phyloP scores from a whole-genome alignment of 2,329 filamentous ascomycete species.

The Lecanicillium sp. region DNA sequence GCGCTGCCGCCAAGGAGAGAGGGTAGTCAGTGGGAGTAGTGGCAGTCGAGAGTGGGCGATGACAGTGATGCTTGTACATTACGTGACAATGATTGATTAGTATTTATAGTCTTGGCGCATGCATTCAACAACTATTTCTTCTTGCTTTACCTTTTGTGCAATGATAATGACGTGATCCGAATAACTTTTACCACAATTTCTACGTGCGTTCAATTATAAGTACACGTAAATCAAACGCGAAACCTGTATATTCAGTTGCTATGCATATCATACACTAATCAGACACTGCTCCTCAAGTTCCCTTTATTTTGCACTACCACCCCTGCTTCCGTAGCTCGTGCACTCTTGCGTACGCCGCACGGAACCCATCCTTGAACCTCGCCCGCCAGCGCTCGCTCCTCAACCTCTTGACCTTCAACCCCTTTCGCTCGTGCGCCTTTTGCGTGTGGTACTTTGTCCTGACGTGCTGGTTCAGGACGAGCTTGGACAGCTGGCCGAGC shows the following conservation, averaged over 20 bases:
- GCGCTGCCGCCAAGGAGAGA: constrained; percentile 31
- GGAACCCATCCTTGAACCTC: constrained; percentile 65
- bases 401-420: constrained; percentile 71
- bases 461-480: constrained; percentile 50
- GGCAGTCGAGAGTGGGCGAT: too few species aligned
- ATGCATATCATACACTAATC: constrained; percentile 10
- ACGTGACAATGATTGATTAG: too few species aligned
- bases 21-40: constrained; percentile 35
- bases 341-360: constrained; percentile 56
- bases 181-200: too few species aligned
- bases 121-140: too few species aligned
- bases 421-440: constrained; percentile 67
- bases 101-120: too few species aligned
- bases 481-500: constrained; percentile 35
- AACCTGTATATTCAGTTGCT: too few species aligned
- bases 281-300: neutral
- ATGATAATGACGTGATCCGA: too few species aligned
- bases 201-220: too few species aligned
- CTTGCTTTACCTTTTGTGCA: too few species aligned
- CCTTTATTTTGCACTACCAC: constrained; percentile 48
- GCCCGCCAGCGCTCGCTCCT: constrained; percentile 61
- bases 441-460: constrained; percentile 51
- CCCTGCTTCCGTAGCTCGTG: constrained; percentile 68
- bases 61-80: too few species aligned
- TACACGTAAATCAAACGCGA: too few species aligned